phyloP scores from a whole-genome alignment of 495 filamentous ascomycete species.

The Daldinia concentrica region DNA sequence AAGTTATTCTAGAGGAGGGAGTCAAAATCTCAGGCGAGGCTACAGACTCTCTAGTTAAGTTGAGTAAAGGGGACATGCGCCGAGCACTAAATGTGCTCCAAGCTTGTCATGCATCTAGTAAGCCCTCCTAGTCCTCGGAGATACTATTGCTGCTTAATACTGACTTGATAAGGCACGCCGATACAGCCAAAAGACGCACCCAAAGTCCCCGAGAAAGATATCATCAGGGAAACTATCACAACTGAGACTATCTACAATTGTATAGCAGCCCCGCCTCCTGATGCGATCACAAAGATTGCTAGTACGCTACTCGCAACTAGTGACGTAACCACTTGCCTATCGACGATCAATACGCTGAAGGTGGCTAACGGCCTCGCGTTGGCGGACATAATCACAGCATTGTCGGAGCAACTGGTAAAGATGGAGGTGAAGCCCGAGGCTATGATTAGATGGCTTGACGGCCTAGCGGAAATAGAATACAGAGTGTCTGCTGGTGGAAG shows the following conservation, averaged over 20 bases:
- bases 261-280: conserved; percentile 92
- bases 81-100: conserved; percentile 94
- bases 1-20: conserved; percentile 86
- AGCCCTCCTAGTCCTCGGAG: conserved; percentile 37
- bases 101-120: conserved; percentile 93
- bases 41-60: conserved; percentile 77
- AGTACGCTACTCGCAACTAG: conserved; percentile 81
- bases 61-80: conserved; percentile 97
- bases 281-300: conserved; percentile 85
- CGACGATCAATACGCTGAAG: conserved; percentile 87
- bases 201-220: conserved; percentile 64
- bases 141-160: conserved; percentile 5
- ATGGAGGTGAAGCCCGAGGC: conserved; percentile 88
- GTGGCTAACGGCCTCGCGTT: conserved; percentile 86
- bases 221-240: conserved; percentile 84
- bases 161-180: conserved; percentile 66
- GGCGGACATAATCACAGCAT: conserved; percentile 88
- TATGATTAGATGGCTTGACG: conserved; percentile 90
- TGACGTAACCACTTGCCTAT: conserved; percentile 86
- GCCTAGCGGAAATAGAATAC: conserved; percentile 91
- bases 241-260: conserved; percentile 95
- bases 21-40: conserved; percentile 85
- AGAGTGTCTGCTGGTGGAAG: conserved; percentile 86
- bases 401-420: conserved; percentile 82
- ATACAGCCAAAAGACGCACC: conserved; percentile 71